A percentile compares a stretch with the other conserved stretches of the same genome.
Conservation (phyloP, 2,329 filamentous ascomycete species). For the Ophiostoma novo-ulmi region DNA sequence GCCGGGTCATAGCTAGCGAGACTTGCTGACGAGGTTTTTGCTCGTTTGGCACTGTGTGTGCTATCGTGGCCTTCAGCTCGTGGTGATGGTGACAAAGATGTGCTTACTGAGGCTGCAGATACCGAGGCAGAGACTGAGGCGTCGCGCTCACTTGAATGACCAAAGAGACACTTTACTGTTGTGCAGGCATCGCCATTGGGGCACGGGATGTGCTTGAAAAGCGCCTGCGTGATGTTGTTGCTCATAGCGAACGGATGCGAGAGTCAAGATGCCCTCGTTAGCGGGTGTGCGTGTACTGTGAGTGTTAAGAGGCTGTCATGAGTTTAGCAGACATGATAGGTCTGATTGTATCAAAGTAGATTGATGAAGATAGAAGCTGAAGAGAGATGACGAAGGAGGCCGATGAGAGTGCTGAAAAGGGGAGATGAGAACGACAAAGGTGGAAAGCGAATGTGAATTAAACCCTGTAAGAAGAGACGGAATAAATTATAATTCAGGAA, state of each 20-base stretch:
- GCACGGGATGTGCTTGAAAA: conserved; percentile 30
- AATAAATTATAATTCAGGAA: neutral
- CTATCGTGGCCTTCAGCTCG: neutral
- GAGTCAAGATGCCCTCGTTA: neutral
- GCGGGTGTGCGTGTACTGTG: neutral
- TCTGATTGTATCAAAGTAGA: neutral
- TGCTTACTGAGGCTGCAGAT: neutral
- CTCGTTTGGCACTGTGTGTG: neutral
- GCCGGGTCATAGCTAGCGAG: neutral
- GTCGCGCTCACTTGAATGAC: conserved; percentile 20
- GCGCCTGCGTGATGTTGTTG: conserved; percentile 15
- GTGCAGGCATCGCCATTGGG: conserved; percentile 29
- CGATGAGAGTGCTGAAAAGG: neutral
- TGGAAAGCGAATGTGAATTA: neutral
- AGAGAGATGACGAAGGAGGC: neutral
- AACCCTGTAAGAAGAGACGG: neutral
- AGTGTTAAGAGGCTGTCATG: neutral
- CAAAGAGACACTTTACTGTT: conserved; percentile 28
- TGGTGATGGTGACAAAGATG: neutral
- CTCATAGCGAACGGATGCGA: conserved; percentile 18
- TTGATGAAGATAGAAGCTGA: neutral
- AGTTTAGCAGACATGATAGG: neutral
- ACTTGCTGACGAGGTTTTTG: neutral
- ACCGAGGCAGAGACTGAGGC: neutral
- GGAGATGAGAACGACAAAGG: neutral